Evolutionary conservation across 1,139 yeast genomes (phyloP), one percentile per base, ranked within the genome.

Genomic region (Candida sp.): DNA sequence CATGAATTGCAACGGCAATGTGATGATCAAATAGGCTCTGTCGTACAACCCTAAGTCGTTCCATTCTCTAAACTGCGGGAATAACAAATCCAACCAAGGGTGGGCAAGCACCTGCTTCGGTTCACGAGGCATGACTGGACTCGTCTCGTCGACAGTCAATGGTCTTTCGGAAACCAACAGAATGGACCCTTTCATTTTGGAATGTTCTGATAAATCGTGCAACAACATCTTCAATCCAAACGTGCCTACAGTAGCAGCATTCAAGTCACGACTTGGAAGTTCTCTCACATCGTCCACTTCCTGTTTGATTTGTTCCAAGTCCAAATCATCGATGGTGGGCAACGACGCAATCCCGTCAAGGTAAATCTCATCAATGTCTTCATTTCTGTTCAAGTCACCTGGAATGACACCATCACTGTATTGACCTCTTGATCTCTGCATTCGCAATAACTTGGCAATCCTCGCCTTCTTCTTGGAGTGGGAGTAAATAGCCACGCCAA

Each of bases 1-100:
- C 3, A 80, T 42, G 1, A 80, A 54, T 1, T 78, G 70, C 1
- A 81, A 64, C 1, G 86, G 86, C 1, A 78, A 50, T 6, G 78
- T 60, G n/a, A 76, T 46, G 2, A 76, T 42, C 4, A 65, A 63
- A 46, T 67, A 61, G 6, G 68, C 11, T 52, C 62, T 63, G 31
- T 53, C 53, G 11, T 26, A 26, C 2, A 32, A 17, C 5, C 52
- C 38, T 9, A 39, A 41, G 4, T 56, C 52, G 9, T 43, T 51
- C 40, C 54, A 58, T 17, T 7, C 35, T 4, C 38, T 26, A 54
- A 57, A 49, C 52, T 55, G 49, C 49, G 64, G 56, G 57, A 57
- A 31, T 56, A 61, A 35, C 60, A 67, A 33, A 68, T 69, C 49
- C 72, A 65, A 47, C 12, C 46, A 31, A 32, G 37, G 22, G 8